These are phyloP conservation scores for Chalciporus sphaerocephalus DNA, from an alignment of 768 basidiomycete genomes.

Conservation along the genomic window DNA sequence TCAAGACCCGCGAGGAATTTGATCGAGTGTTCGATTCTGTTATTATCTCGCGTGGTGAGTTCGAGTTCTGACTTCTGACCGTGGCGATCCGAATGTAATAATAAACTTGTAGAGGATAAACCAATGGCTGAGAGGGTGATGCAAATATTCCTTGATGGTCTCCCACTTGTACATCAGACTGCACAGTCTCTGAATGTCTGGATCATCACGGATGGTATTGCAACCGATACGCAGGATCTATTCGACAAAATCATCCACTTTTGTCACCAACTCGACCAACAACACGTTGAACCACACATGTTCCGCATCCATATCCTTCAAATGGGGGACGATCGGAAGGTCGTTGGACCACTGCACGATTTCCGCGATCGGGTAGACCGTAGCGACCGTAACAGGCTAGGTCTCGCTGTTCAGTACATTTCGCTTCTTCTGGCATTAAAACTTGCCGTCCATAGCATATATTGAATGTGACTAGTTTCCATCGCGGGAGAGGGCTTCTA, in stretches of 20 bases:
- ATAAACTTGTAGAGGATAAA: slow-evolving; percentile 12
- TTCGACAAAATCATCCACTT: slow-evolving; percentile 5
- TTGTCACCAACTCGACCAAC: slow-evolving; percentile 10
- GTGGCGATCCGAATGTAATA: background rate
- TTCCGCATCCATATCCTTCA: slow-evolving; percentile 24
- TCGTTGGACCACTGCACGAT: slow-evolving; percentile 19
- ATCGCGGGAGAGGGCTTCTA: slow-evolving; percentile 21
- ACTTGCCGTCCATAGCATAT: slow-evolving; percentile 8
- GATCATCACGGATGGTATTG: slow-evolving; percentile 20
- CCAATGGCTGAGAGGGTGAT: slow-evolving; percentile 14
- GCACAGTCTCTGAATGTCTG: slow-evolving; percentile 4
- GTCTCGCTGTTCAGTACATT: background rate
- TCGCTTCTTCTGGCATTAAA: background rate
- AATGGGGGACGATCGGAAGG: slow-evolving; percentile 22
- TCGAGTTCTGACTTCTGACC: background rate
- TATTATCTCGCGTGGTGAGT: slow-evolving; percentile 15
- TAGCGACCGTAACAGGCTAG: slow-evolving; percentile 13
- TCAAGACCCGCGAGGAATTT: slow-evolving; percentile 16
- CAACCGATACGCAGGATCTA: slow-evolving; percentile 13
- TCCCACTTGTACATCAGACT: slow-evolving; percentile 3
- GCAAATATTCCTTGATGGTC: slow-evolving; percentile 17
- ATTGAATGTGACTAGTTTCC: slow-evolving; percentile 21
- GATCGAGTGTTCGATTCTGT: slow-evolving; percentile 20
- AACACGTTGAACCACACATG: slow-evolving; percentile 11
- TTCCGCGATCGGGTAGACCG: slow-evolving; percentile 18